Conservation (phyloP, 2,329 filamentous ascomycete species). For the Alternaria arbusti region DNA sequence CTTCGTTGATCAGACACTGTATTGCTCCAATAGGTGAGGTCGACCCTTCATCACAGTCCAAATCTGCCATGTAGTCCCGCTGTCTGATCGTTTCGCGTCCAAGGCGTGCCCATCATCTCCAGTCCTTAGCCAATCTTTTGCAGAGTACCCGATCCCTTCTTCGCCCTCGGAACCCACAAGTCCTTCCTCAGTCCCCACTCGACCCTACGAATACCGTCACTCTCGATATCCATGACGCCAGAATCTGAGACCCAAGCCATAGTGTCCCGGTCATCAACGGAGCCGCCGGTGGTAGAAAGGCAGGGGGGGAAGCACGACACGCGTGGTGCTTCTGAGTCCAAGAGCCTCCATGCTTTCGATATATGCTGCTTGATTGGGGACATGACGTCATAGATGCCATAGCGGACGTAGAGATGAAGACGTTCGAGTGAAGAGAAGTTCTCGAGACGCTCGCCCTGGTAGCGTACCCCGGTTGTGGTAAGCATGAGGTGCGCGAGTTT, state of each 20-base stretch:
- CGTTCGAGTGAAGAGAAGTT: no score
- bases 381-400: no score
- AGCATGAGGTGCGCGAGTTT: no score
- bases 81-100: not conserved
- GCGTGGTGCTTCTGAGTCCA: no score
- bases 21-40: not conserved
- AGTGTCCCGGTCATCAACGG: not conserved
- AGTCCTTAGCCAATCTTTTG: not conserved
- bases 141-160: not conserved
- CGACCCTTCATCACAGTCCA: no score
- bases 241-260: not conserved
- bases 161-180: not conserved
- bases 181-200: not conserved
- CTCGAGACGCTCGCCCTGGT: no score
- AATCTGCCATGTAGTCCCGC: not conserved
- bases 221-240: not conserved
- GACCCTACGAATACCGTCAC: not conserved
- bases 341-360: no score
- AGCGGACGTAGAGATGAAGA: no score
- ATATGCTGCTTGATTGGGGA: no score
- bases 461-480: no score
- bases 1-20: not conserved
- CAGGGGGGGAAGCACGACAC: no score
- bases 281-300: no score
- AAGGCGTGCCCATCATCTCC: fast-evolving